Percentiles rank a stretch among this genome's conserved stretches.
These are phyloP conservation scores for Botrytis deweyae DNA, from an alignment of 2,329 filamentous ascomycete genomes.

Conservation along the genomic window DNA sequence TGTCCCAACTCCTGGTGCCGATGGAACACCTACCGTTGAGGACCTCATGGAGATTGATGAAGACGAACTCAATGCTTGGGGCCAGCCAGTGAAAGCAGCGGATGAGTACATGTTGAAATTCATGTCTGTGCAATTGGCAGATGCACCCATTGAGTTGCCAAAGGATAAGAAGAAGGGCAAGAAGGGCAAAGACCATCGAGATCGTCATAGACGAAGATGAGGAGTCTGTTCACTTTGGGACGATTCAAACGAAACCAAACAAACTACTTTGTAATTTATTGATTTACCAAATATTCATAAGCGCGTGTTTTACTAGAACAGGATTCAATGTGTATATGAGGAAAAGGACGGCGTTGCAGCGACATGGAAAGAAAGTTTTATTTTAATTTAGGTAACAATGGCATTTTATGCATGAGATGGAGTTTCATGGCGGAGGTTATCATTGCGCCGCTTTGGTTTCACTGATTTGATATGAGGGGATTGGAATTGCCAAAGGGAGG, in stretches of 20 bases:
- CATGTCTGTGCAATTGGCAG: constrained; percentile 62
- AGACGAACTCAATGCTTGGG: constrained; percentile 56
- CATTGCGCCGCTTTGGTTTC: neutral
- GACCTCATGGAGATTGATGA: constrained; percentile 37
- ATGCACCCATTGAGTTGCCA: constrained; percentile 60
- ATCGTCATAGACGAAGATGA: constrained; percentile 38
- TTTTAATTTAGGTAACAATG: neutral
- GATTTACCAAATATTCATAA: constrained; percentile 12
- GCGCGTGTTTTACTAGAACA: constrained; percentile 23
- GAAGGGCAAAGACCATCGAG: constrained; percentile 40
- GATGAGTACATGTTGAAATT: constrained; percentile 74
- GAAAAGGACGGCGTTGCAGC: constrained; percentile 21
- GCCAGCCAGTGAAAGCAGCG: constrained; percentile 57
- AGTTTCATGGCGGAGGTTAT: constrained; percentile 1
- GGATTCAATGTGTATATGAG: constrained; percentile 30
- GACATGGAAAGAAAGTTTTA: neutral
- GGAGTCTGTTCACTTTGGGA: constrained; percentile 16
- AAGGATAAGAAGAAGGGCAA: constrained; percentile 64
- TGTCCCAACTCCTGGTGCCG: constrained; percentile 46
- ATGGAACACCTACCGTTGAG: constrained; percentile 29
- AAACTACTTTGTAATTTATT: constrained; percentile 21
- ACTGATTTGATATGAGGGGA: neutral
- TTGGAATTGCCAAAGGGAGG: constrained; percentile 8
- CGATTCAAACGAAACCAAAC: neutral
- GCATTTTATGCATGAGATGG: constrained; percentile 13